These are phyloP conservation scores for Aquilaria sinensis DNA, from an alignment of 345 rosid species.

Conservation along the genomic window DNA sequence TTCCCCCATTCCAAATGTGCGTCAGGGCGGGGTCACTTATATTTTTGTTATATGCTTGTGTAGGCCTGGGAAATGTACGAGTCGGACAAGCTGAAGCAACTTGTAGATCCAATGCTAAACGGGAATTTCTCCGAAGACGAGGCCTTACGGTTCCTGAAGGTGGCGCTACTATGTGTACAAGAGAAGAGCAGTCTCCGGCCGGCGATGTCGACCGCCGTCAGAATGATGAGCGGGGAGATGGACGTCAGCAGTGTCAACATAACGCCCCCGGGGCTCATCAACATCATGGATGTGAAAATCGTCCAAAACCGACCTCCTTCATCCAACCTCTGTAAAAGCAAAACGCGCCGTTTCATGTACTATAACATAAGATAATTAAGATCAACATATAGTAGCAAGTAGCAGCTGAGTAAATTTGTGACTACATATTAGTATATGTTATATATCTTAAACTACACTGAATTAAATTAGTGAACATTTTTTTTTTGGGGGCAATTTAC, in stretches of 20 bases:
- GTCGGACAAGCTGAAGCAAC: constrained; percentile 11
- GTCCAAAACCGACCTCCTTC: too few relatives aligned
- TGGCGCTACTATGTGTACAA: constrained; percentile 27
- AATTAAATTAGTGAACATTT: too few relatives aligned
- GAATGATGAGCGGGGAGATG: constrained; percentile 26
- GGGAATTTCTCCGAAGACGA: constrained; percentile 16
- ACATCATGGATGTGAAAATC: constrained; percentile 22
- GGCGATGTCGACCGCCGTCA: constrained; percentile 18
- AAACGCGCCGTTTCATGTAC: too few relatives aligned
- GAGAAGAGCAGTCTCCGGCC: constrained; percentile 23
- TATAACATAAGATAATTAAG: too few relatives aligned
- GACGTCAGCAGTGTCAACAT: constrained; percentile 2
- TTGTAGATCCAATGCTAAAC: constrained; percentile 23
- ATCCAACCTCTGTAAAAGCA: too few relatives aligned
- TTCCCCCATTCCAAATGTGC: too few relatives aligned
- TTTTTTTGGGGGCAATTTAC: too few relatives aligned
- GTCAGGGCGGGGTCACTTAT: too few relatives aligned
- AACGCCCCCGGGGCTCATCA: constrained; percentile 16
- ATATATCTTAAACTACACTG: too few relatives aligned
- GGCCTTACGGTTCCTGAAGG: constrained; percentile 20
- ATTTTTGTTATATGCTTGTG: not conserved
- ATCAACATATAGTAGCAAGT: too few relatives aligned
- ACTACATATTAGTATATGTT: too few relatives aligned
- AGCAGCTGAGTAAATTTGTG: too few relatives aligned
- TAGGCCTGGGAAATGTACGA: constrained; percentile 37